Evolutionary conservation across 129 eudicot genomes (phyloP).

Genomic region (Tagetes patula): DNA sequence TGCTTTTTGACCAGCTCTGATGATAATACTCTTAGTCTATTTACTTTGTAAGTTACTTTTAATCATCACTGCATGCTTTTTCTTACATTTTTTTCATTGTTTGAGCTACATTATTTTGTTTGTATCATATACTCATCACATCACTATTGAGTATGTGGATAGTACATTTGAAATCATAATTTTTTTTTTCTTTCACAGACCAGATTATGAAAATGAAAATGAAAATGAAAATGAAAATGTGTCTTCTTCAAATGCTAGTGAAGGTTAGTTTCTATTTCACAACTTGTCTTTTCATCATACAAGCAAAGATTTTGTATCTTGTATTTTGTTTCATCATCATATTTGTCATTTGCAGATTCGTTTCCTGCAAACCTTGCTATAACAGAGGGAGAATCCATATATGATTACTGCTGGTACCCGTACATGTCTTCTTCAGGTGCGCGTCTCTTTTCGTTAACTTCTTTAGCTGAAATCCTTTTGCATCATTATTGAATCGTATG

Average conservation of each 20-base stretch:
- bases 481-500: not conserved
- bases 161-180: not conserved
- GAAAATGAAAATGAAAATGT: slow-evolving; percentile 20
- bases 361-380: slow-evolving; percentile 67
- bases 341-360: slow-evolving; percentile 59
- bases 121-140: not conserved
- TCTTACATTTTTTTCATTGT: not conserved
- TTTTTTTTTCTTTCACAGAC: slow-evolving; percentile 39
- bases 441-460: not conserved
- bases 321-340: not conserved
- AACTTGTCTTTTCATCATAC: not conserved
- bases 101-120: not conserved
- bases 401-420: slow-evolving; percentile 97
- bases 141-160: not conserved
- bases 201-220: slow-evolving; percentile 45
- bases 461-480: not conserved
- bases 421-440: slow-evolving; percentile 86
- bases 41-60: slow-evolving; percentile 50
- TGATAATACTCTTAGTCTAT: slow-evolving; percentile 61
- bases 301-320: not conserved
- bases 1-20: slow-evolving; percentile 76
- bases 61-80: not conserved
- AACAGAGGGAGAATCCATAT: slow-evolving; percentile 84
- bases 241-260: slow-evolving; percentile 31
- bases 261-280: slow-evolving; percentile 42